These are phyloP conservation scores for Blastocladiella britannica DNA, from an alignment of 192 early-diverging fungal genomes.

Conservation along the genomic window DNA sequence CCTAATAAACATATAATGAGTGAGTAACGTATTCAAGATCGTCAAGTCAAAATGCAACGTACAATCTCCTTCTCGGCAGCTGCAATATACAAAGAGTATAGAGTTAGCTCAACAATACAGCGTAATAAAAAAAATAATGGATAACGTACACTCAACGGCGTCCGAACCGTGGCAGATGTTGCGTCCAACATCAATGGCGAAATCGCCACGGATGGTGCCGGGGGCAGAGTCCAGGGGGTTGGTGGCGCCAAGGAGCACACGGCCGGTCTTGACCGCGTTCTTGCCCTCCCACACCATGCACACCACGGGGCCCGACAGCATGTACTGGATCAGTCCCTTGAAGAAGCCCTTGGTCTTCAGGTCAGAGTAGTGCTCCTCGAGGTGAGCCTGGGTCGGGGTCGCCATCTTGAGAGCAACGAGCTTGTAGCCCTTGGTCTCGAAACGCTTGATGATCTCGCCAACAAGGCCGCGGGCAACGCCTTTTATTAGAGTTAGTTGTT, in stretches of 20 bases:
- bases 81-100: constrained; percentile 9
- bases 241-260: constrained; percentile 71
- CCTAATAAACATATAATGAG: too few species aligned
- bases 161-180: constrained; percentile 92
- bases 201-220: constrained; percentile 93
- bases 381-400: constrained; percentile 43
- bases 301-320: constrained; percentile 84
- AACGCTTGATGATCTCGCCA: constrained; percentile 82
- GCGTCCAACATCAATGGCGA: constrained; percentile 54
- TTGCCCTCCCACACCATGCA: constrained; percentile 88
- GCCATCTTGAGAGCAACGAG: constrained; percentile 63
- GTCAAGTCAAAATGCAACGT: constrained; percentile 12
- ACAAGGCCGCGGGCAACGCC: constrained; percentile 65
- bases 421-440: constrained; percentile 78
- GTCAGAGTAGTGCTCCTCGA: constrained; percentile 67
- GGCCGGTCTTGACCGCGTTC: constrained; percentile 74
- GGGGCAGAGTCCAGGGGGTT: constrained; percentile 73
- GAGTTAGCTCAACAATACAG: constrained; percentile 4
- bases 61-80: constrained; percentile 1
- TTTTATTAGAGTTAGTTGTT: neutral
- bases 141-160: constrained; percentile 44
- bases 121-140: constrained; percentile 5
- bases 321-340: constrained; percentile 56
- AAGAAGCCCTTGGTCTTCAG: constrained; percentile 73
- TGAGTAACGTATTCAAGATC: too few species aligned